phyloP scores from a whole-genome alignment of 257 asterid species.

The Cordia subcordata region DNA sequence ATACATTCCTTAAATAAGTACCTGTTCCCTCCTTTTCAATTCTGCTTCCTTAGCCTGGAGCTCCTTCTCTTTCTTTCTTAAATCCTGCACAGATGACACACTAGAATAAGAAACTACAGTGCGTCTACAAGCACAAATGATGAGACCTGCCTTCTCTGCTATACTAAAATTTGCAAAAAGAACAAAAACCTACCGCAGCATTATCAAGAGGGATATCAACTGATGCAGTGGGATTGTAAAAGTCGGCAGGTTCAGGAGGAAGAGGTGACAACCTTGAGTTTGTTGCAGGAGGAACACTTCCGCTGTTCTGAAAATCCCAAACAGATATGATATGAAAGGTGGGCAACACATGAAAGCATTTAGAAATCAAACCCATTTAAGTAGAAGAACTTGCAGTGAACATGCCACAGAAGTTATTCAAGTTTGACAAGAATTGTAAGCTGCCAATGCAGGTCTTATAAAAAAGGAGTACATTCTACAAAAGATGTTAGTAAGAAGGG shows the following conservation, averaged over 20 bases:
- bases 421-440: too few species aligned
- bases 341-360: too few species aligned
- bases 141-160: background rate
- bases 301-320: slow-evolving; percentile 45
- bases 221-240: slow-evolving; percentile 77
- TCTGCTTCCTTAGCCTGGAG: slow-evolving; percentile 94
- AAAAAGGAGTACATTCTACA: too few species aligned
- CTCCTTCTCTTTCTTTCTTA: slow-evolving; percentile 82
- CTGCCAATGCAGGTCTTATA: too few species aligned
- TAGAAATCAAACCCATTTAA: too few species aligned
- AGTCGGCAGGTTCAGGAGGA: slow-evolving; percentile 94
- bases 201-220: slow-evolving; percentile 86
- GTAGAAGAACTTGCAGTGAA: too few species aligned
- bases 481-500: too few species aligned
- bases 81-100: slow-evolving; percentile 47
- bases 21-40: slow-evolving; percentile 86
- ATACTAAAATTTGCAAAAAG: background rate
- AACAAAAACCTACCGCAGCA: slow-evolving; percentile 42
- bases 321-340: background rate
- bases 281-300: slow-evolving; percentile 73
- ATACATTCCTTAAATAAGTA: slow-evolving; percentile 15
- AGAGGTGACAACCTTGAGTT: slow-evolving; percentile 93
- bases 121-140: background rate
- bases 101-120: slow-evolving; percentile 12
- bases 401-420: too few species aligned